Evolutionary conservation across 176 grass and related monocot genomes (phyloP).

Genomic region (Otatea glauca): DNA sequence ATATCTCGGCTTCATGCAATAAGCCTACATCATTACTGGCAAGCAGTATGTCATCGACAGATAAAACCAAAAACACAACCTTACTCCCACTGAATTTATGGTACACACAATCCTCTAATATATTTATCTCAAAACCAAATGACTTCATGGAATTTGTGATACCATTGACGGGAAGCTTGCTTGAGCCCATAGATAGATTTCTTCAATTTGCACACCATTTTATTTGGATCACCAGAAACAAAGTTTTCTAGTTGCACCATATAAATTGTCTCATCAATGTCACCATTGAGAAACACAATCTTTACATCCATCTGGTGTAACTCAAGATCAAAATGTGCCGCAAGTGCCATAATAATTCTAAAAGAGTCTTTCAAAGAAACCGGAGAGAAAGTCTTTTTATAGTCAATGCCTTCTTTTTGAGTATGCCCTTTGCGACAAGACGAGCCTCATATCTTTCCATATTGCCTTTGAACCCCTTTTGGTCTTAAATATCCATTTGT

Average conservation of each 20-base stretch:
- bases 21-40: not conserved
- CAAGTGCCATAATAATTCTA: no score
- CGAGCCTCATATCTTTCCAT: not conserved
- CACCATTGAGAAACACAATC: no score
- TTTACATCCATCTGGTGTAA: no score
- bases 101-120: not conserved
- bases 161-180: not conserved
- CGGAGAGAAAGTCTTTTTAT: no score
- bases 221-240: rapidly evolving
- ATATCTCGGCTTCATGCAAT: not conserved
- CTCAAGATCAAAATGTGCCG: no score
- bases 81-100: not conserved
- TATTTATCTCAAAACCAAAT: not conserved
- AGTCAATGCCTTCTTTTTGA: no score
- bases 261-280: no score
- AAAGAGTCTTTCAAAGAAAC: no score
- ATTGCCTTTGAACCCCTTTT: not conserved
- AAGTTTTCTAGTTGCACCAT: no score
- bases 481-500: not conserved
- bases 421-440: not conserved
- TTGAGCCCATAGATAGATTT: slow-evolving; percentile 1
- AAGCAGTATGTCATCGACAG: not conserved
- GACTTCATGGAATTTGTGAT: not conserved
- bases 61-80: not conserved
- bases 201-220: not conserved